Evolutionary conservation across 306 rosid genomes (phyloP), one percentile per base, ranked within the genome.

Genomic region (Castanospermum australe): DNA sequence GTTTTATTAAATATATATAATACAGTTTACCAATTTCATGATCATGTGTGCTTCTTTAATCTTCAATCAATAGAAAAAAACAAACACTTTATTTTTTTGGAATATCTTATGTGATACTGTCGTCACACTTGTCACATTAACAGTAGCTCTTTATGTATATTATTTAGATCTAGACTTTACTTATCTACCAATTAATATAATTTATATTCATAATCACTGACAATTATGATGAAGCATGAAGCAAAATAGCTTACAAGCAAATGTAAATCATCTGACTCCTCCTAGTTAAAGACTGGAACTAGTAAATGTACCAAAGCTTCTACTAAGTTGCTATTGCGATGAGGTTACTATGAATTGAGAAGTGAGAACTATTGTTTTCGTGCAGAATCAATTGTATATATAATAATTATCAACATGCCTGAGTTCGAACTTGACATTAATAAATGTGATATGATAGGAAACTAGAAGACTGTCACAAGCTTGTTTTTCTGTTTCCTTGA

Each of bases 41-140:
- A 86, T 65, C 88, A 88, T 76, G 85, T 75, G 83, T 73, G 25
- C n/a, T 47, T 18, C 56, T 81, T 20, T 81, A 60, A 79, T 51
- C 75, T 62, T 10, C 69, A 18, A 30, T 33, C 54, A 64, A 73
- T 59, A 55, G 60, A 22, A 7, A 61, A 51, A 68, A 21, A 0
- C 32, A 68, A 67, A 12, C 52, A n/a, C 79, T 50, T 8, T 47
- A 51, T 24, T 33, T 11, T 11, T 52, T 38, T 66, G 35, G 75
- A 64, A 72, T 60, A 71, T 77, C 68, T 82, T 51, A 72, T 54
- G 21, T 55, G 76, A 56, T 79, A 36, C 80, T 65, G 73, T 41
- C 71, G 41, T 59, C 51, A 73, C 77, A 59, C 87, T 39, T 67
- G 81, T 51, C 77, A 73, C 52, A 11, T 69, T 47, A 8, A 17